Percentiles rank a stretch among this genome's conserved stretches.
phyloP scores from a whole-genome alignment of 192 early-diverging fungal species.

The Backusella circina region DNA sequence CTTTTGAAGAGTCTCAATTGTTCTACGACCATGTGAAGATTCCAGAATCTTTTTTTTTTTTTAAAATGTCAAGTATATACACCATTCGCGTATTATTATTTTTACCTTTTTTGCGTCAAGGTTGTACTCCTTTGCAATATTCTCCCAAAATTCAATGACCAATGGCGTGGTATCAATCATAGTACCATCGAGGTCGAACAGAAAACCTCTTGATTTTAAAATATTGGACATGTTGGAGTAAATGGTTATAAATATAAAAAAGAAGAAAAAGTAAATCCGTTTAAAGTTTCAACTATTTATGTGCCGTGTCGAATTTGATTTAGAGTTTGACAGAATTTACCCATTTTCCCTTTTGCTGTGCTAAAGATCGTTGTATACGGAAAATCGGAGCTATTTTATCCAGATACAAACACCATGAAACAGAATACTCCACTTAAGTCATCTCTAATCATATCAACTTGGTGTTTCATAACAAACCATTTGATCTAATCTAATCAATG shows the following conservation, averaged over 20 bases:
- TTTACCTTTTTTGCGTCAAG: constrained; percentile 36
- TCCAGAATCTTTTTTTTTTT: constrained; percentile 31
- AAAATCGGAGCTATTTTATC: background rate
- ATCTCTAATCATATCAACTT: background rate
- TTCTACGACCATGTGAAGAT: constrained; percentile 47
- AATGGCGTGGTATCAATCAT: constrained; percentile 49
- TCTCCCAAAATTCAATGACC: constrained; percentile 45
- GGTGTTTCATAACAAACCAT: background rate
- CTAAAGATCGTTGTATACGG: background rate
- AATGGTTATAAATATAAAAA: background rate
- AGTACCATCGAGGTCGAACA: constrained; percentile 46
- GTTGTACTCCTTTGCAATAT: constrained; percentile 35
- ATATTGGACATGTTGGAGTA: background rate
- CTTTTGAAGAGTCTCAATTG: constrained; percentile 42
- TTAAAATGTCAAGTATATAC: too few relatives aligned
- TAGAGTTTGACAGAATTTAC: background rate
- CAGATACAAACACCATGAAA: background rate
- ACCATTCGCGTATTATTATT: too few relatives aligned
- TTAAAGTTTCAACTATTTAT: background rate
- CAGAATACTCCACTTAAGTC: background rate
- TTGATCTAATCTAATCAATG: too few relatives aligned
- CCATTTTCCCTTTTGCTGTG: background rate
- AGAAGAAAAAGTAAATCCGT: background rate
- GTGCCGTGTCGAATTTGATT: background rate
- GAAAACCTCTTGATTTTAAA: constrained; percentile 18